These are phyloP conservation scores for Stereum hirsutum DNA, from an alignment of 1,284 basidiomycete genomes.

Conservation along the genomic window DNA sequence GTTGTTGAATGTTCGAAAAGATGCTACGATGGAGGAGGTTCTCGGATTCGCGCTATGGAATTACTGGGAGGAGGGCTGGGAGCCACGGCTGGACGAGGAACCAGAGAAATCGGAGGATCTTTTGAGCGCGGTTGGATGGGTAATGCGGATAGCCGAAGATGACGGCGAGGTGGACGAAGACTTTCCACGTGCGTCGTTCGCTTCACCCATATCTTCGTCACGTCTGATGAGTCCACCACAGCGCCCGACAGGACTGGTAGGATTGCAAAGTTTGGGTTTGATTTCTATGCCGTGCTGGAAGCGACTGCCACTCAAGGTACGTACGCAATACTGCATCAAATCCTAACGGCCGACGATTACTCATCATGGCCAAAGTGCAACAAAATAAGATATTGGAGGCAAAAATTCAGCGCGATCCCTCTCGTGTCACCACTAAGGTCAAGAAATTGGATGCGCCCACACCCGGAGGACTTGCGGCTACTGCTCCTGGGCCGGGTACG, in stretches of 20 bases:
- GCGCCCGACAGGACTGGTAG: conserved; percentile 85
- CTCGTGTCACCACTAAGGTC: conserved; percentile 54
- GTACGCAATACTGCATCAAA: conserved; percentile 11
- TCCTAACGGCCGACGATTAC: background rate
- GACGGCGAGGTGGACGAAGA: conserved; percentile 99
- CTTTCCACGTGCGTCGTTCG: conserved; percentile 69
- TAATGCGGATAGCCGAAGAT: conserved; percentile 92
- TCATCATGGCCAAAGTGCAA: conserved; percentile 41
- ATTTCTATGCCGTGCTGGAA: conserved; percentile 82
- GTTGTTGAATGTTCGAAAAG: conserved; percentile 70
- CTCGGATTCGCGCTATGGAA: conserved; percentile 89
- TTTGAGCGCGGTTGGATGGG: conserved; percentile 82
- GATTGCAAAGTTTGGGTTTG: conserved; percentile 85
- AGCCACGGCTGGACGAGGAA: conserved; percentile 69
- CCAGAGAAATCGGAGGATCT: conserved; percentile 48
- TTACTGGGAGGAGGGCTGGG: conserved; percentile 85
- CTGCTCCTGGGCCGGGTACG: conserved; percentile 20
- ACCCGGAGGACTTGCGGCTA: conserved; percentile 22
- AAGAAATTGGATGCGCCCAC: conserved; percentile 36
- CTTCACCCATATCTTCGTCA: conserved; percentile 1
- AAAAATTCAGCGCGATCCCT: conserved; percentile 71
- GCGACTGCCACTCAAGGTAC: conserved; percentile 71
- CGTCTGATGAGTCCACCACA: conserved; percentile 21
- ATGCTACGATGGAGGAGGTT: conserved; percentile 92
- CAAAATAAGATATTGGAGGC: conserved; percentile 74